Base-by-base conservation (phyloP, 116 monocot genomes). In the Cymodocea nodosa region DNA sequence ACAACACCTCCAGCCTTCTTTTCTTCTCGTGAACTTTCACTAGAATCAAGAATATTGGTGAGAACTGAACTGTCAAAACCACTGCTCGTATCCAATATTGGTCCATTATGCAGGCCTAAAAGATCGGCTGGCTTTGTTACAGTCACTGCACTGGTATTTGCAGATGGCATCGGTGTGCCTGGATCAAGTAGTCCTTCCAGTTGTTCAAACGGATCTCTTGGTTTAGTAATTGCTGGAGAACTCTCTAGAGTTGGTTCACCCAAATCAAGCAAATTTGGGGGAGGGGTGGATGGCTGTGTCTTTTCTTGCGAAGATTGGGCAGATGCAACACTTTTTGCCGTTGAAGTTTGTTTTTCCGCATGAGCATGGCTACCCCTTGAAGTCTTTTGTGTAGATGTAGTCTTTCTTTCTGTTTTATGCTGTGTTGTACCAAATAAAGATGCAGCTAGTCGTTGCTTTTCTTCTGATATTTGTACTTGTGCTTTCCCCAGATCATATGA, bases 401-500 rank as follows among this genome's bases (percentile, higher is more conserved):
- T 24, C 75, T 68, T 90, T 59, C 78, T 86, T 51, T 82, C 87
- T 59, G 62, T 68, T 74, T 81, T 94, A 4, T 79, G 70, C 66
- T 84, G 70, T 62, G 81, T 70, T 35, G 65, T 52, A 65, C 95
- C 95, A 61, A 95, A 95, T 12, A 95, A 70, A 18, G 95, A 95
- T 59, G 95, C 90, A 35, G 95, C 95, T 51, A 95, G 59, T 73
- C 64, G 85, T 64, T 95, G 95, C 63, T 95, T 95, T 72, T 95
- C 90, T 52, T 81, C 79, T 34, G 95, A 87, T 58, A 85, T 73
- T 64, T 87, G 87, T 54, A 63, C 77, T 50, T 76, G 71, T 54
- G 82, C 76, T 68, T 60, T 90, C 70, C 79, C 72, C 1, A 81
- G 67, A 63, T 64, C 71, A 52, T 73, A 60, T 61, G 71, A 59